Percentiles rank a stretch among this genome's conserved stretches.
phyloP scores from a whole-genome alignment of 78 protist genomes.

The Dictyostelium capitatum region DNA sequence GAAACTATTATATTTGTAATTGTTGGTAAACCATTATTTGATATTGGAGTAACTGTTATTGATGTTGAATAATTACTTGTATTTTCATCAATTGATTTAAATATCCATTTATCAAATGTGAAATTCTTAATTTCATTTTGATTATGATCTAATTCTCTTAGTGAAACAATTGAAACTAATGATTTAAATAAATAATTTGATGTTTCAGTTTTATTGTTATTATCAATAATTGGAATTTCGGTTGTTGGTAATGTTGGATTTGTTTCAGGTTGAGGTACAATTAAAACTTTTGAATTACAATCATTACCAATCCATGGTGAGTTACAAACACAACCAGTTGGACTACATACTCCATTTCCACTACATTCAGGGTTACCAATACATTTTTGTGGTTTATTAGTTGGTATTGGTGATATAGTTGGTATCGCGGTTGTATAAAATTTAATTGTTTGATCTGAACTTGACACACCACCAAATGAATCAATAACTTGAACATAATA shows the following conservation, averaged over 20 bases:
- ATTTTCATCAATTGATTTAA: not conserved
- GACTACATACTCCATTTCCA: not conserved
- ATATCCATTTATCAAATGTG: conserved; percentile 5
- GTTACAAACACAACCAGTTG: conserved; percentile 11
- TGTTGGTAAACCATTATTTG: not conserved
- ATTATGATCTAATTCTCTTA: not conserved
- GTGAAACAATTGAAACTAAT: not conserved
- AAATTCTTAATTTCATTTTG: too few species aligned
- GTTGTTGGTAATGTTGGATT: conserved; percentile 9
- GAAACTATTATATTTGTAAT: not conserved
- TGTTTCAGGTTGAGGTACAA: not conserved
- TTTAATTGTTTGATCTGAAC: too few species aligned
- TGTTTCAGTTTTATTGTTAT: not conserved
- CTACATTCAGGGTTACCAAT: not conserved
- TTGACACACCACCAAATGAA: too few species aligned
- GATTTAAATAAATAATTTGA: not conserved
- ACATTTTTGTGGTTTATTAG: not conserved
- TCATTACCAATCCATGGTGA: conserved; percentile 4
- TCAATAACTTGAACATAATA: too few species aligned
- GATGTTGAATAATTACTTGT: not conserved
- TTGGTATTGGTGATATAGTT: not conserved
- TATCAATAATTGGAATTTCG: not conserved
- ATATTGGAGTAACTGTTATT: not conserved
- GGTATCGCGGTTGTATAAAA: not conserved
- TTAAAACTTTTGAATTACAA: not conserved